These are phyloP conservation scores for Cystoisospora suis DNA, from an alignment of 169 alveolate species.

Conservation along the genomic window DNA sequence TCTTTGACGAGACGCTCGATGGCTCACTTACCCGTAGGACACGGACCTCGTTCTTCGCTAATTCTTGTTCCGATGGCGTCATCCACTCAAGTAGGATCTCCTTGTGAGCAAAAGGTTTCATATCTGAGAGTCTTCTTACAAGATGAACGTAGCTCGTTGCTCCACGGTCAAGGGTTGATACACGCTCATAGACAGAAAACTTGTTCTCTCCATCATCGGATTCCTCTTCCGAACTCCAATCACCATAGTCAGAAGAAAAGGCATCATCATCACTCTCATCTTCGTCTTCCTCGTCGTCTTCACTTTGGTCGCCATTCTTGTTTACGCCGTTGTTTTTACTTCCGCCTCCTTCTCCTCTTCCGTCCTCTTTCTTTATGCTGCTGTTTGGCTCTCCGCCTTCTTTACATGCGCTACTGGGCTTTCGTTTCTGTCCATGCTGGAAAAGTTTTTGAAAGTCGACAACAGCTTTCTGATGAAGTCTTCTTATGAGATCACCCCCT, in stretches of 20 bases:
- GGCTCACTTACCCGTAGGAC: neutral
- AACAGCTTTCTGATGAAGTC: no score
- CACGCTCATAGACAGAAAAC: constrained; percentile 9
- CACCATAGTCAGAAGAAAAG: neutral
- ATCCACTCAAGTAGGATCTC: constrained; percentile 5
- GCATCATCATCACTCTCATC: neutral
- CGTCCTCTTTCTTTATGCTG: neutral
- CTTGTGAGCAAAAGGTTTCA: constrained; percentile 20
- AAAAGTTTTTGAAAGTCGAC: no score
- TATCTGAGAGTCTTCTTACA: neutral
- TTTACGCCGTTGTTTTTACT: neutral
- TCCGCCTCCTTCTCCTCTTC: neutral
- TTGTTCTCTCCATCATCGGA: neutral
- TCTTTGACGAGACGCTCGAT: neutral
- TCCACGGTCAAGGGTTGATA: neutral
- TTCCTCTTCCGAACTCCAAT: neutral
- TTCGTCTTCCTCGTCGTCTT: neutral
- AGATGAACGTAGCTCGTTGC: constrained; percentile 21
- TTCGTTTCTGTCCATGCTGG: no score
- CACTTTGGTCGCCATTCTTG: neutral
- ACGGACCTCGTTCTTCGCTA: constrained; percentile 5
- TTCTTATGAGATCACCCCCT: no score
- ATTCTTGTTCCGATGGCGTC: neutral
- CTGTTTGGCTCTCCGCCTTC: neutral
- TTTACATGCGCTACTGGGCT: no score